Conservation (phyloP, 345 rosid genomes). For the Noccaea bulbosa region DNA sequence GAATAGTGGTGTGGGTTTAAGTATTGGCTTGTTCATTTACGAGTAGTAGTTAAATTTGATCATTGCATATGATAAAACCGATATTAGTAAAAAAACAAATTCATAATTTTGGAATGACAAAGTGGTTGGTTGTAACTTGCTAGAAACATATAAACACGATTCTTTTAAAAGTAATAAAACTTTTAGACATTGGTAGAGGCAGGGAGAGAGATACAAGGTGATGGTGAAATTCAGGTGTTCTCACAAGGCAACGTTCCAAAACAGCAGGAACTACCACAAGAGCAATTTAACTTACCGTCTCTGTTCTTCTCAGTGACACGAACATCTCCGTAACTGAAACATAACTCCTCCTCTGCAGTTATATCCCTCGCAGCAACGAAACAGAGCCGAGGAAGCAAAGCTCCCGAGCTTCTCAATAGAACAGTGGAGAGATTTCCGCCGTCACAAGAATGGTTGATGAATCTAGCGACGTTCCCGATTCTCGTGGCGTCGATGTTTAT, state of each 20-base stretch:
- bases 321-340: slow-evolving; percentile 79
- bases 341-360: slow-evolving; percentile 63
- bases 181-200: neutral
- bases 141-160: neutral
- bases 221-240: slow-evolving; percentile 50
- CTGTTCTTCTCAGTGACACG: slow-evolving; percentile 39
- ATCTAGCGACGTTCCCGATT: slow-evolving; percentile 74
- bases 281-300: slow-evolving; percentile 62
- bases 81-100: too few relatives aligned
- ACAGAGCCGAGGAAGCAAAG: slow-evolving; percentile 71
- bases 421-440: slow-evolving; percentile 72
- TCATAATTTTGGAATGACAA: neutral
- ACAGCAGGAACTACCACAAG: slow-evolving; percentile 72
- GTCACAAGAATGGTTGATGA: slow-evolving; percentile 92
- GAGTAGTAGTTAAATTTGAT: too few relatives aligned
- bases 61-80: neutral
- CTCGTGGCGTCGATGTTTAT: slow-evolving; percentile 84
- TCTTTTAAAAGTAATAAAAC: too few relatives aligned
- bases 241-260: slow-evolving; percentile 75
- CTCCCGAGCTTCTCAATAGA: slow-evolving; percentile 68
- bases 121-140: neutral
- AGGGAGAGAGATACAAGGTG: neutral
- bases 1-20: too few relatives aligned
- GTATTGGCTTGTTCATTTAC: neutral
- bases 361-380: slow-evolving; percentile 81